Conservation (phyloP, 495 filamentous ascomycete species). For the Penicillium coffeae region DNA sequence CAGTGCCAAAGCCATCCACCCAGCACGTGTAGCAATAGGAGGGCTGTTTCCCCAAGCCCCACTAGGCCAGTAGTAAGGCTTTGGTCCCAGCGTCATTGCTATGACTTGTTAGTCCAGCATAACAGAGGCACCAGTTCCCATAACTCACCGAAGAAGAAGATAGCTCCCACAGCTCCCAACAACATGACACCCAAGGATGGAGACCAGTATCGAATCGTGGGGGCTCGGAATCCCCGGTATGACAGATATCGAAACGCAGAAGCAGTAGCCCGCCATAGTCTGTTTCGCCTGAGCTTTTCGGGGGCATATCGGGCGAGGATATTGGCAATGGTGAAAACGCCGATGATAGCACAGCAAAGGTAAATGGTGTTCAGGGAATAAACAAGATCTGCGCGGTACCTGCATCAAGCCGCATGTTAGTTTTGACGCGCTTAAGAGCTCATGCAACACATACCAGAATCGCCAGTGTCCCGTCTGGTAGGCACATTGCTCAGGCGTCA, state of each 20-base stretch:
- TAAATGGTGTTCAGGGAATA: conserved; percentile 48
- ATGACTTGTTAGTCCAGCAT: conserved; percentile 1
- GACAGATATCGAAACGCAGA: conserved; percentile 22
- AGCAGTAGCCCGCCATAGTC: conserved; percentile 19
- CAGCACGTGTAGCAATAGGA: conserved; percentile 49
- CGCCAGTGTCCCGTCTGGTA: conserved; percentile 45
- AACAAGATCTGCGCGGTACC: conserved; percentile 52
- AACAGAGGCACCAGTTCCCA: background rate
- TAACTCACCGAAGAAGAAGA: conserved; percentile 29
- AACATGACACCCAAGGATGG: conserved; percentile 20
- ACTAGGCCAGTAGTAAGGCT: conserved; percentile 58
- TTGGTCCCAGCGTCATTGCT: conserved; percentile 48
- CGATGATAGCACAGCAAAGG: conserved; percentile 46
- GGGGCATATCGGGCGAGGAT: conserved; percentile 17
- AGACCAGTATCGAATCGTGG: conserved; percentile 20
- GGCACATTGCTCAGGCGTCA: conserved; percentile 43
- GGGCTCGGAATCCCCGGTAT: conserved; percentile 21
- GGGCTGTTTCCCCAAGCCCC: conserved; percentile 46
- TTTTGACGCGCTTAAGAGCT: background rate
- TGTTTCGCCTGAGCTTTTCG: conserved; percentile 17
- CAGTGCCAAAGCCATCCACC: conserved; percentile 50
- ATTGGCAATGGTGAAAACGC: conserved; percentile 41
- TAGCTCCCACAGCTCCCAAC: conserved; percentile 17
- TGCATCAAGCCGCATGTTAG: conserved; percentile 12
- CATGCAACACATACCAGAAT: conserved; percentile 36